Base-by-base conservation (phyloP, 805 yeast genomes). In the Candida morakotiae region DNA sequence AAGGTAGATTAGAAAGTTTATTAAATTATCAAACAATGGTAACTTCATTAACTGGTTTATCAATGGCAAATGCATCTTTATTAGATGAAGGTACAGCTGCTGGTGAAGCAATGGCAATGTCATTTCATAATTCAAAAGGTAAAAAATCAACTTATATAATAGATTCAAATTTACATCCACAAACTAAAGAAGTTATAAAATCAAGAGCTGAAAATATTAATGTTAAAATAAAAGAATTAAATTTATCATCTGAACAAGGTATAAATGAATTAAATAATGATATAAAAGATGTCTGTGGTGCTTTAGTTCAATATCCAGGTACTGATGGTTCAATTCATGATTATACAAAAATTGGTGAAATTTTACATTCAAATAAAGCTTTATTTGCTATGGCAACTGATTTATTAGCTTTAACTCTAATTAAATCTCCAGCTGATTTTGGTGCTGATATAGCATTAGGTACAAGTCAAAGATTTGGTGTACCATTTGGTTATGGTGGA, bases 11-110 rank as follows among this genome's bases (percentile, higher is more conserved):
- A 51, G 96, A 91, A 64, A 79, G 93, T 16, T 68, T 93, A 44
- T 68, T 93, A 44, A 93, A 93, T 62, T 93, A 76, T 66, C 98
- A 93, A 66, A 93, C 98, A n/a, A 71, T 91, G 53, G 72, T 93
- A 11, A 64, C 88, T 20, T 95, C 93, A 42, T 72, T 93, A 47
- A 93, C 98, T 0, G 98, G 98, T 1, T 71, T 93, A 64, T 83
- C 87, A n/a, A 79, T 93, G 51, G 89, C 98, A 35, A 93, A 93
- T 58, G 95, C 97, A 2, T 91, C 98, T 2, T 69, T 93, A 35
- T 72, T 93, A 49, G 98, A 93, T 61, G 98, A 93, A 68, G 97
- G 93, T 33, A 84, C 96, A 5, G 96, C 98, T 16, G 98, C 96
- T 5, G 96, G 93, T 28, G 98, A 91, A 65, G 97, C 98, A 17